A percentile compares a stretch with the other conserved stretches of the same genome.
These are phyloP conservation scores for Zychaea mexicana DNA, from an alignment of 371 early-diverging fungal species.

Conservation along the genomic window DNA sequence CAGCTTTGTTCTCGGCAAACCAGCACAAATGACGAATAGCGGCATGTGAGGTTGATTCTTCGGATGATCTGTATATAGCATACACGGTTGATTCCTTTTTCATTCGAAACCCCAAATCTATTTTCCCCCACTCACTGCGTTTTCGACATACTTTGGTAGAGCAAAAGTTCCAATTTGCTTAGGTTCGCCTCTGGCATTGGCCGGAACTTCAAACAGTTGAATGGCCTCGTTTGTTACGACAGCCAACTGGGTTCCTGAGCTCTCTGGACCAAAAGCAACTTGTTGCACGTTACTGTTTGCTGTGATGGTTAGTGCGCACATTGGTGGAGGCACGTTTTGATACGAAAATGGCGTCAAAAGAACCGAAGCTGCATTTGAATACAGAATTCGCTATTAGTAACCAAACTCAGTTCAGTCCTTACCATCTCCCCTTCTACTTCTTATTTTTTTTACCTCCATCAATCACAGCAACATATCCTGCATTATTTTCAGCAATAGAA, in stretches of 20 bases:
- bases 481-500: conserved; percentile 51
- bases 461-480: conserved; percentile 76
- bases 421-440: neutral
- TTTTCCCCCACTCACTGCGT: neutral
- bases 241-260: conserved; percentile 70
- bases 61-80: neutral
- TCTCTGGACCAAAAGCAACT: conserved; percentile 65
- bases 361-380: conserved; percentile 41
- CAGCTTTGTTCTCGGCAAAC: conserved; percentile 29
- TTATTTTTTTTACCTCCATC: conserved; percentile 63
- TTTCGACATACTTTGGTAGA: neutral
- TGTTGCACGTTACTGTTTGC: conserved; percentile 53
- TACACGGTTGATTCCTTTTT: neutral
- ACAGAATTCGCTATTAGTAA: neutral
- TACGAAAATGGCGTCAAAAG: conserved; percentile 86
- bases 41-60: conserved; percentile 7
- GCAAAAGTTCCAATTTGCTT: conserved; percentile 14
- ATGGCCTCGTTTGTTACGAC: conserved; percentile 60
- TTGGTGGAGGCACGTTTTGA: conserved; percentile 95
- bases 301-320: conserved; percentile 60
- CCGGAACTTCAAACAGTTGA: conserved; percentile 48
- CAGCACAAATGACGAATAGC: conserved; percentile 39
- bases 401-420: neutral
- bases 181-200: conserved; percentile 28
- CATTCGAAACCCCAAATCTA: neutral